Evolutionary conservation across 768 basidiomycete species (phyloP), one percentile per base, ranked within the genome.

Genomic region (Gloeophyllum trabeum): DNA sequence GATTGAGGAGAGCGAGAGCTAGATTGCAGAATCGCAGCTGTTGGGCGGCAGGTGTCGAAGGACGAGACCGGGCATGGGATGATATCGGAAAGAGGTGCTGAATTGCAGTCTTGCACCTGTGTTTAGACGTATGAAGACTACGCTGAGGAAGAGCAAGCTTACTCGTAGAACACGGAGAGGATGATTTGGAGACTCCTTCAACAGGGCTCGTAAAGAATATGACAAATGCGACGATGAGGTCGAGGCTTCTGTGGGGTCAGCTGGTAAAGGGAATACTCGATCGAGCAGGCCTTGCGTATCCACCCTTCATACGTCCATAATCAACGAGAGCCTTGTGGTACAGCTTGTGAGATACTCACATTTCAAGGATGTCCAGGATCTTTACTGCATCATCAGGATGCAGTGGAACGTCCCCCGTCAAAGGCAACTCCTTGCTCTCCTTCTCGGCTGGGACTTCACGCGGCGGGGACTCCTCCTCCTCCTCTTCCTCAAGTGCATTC

Each of bases 221-320:
- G 62, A 37, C 28, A 30, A 50, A 42, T 48, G 51, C 2, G 60
- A 48, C 35, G 57, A 52, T 6, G 59, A 50, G 24, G 59, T 58
- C 35, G 64, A 65, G 6, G 18, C 63, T n/a, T 63, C 56, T 28
- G 62, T 56, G 34, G 63, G 59, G 48, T 64, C 57, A 41, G 63
- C 55, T 18, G 65, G 63, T 19, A 78, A 62, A 26, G 79, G 75
- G 54, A 83, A 81, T 48, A 84, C 80, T 50, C 86, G 80, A 66
- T 89, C 85, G 6, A 90, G 75, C 4, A 90, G 65, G 37, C 79
- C 82, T 49, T 85, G 84, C 0, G 69, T 69, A 57, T 90, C 87
- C 46, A 76, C 62, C 50, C 82, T 84, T 54, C 18, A 35, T 37
- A 46, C 4, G 26, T 35, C 51, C 42, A 43, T 35, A 42, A 43